A percentile compares a stretch with the other conserved stretches of the same genome.
phyloP scores from a whole-genome alignment of 768 basidiomycete species.

The Trametes cingulata region DNA sequence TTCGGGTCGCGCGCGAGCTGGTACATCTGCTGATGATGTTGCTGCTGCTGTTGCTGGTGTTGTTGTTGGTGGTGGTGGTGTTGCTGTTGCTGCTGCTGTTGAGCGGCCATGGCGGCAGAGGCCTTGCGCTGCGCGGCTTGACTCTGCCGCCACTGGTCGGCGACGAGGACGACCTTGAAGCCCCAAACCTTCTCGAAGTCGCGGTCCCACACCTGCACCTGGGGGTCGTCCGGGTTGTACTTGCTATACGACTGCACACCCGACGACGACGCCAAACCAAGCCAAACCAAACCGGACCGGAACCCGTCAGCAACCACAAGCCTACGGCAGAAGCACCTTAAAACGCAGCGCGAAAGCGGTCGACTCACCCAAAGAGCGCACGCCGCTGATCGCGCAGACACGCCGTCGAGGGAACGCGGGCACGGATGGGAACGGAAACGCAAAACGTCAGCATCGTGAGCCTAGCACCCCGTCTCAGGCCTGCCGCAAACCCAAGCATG shows the following conservation, averaged over 20 bases:
- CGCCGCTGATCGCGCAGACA: conserved; percentile 55
- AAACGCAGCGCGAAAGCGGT: no score
- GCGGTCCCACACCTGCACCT: conserved; percentile 56
- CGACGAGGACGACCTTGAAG: conserved; percentile 37
- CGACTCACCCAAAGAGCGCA: conserved; percentile 63
- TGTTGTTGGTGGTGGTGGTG: conserved; percentile 8
- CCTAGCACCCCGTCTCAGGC: background rate
- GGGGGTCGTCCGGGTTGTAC: conserved; percentile 58
- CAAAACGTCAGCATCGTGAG: conserved; percentile 1
- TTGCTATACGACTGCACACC: conserved; percentile 60
- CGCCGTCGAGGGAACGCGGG: conserved; percentile 41
- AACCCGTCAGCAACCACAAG: no score
- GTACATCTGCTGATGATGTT: background rate
- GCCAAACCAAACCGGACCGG: no score
- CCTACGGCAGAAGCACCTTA: no score
- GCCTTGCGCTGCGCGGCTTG: conserved; percentile 25
- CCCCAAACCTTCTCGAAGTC: conserved; percentile 72
- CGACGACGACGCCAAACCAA: no score
- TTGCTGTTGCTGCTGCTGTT: conserved; percentile 1
- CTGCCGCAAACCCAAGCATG: background rate
- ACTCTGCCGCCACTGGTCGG: conserved; percentile 31
- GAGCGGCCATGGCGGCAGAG: conserved; percentile 2
- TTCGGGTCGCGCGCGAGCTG: conserved; percentile 2
- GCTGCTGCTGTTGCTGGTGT: conserved; percentile 6
- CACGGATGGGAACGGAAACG: conserved; percentile 30